A percentile compares a stretch with the other conserved stretches of the same genome.
Evolutionary conservation across 768 basidiomycete genomes (phyloP).

Genomic region (Russula emetica): DNA sequence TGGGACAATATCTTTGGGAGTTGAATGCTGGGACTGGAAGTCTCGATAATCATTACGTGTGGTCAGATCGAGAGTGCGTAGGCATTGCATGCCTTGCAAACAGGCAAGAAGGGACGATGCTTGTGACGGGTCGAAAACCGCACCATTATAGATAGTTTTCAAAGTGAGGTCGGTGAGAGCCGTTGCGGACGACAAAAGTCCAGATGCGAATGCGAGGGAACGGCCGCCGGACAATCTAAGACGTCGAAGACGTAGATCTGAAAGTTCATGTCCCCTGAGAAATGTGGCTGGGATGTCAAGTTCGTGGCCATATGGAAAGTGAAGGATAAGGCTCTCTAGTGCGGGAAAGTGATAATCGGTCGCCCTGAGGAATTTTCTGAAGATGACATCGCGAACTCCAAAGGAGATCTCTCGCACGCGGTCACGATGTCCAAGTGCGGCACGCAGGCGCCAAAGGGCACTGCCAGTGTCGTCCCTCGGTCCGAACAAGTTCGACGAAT

Average conservation of each 20-base stretch:
- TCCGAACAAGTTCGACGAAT: too few relatives aligned
- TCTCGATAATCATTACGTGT: too few relatives aligned
- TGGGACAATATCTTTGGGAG: too few relatives aligned
- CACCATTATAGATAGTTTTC: rapidly evolving
- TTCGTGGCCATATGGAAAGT: rapidly evolving
- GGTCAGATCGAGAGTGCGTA: background rate
- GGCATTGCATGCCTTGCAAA: background rate
- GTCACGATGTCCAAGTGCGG: background rate
- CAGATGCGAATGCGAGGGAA: background rate
- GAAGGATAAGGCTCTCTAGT: slow-evolving; percentile 2
- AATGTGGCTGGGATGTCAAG: background rate
- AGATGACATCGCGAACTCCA: rapidly evolving
- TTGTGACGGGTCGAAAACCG: background rate
- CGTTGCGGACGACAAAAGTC: background rate
- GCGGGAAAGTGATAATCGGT: background rate
- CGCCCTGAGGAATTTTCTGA: background rate
- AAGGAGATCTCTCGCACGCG: slow-evolving; percentile 1
- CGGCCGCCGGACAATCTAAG: background rate
- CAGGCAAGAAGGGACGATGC: background rate
- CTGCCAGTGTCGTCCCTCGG: too few relatives aligned
- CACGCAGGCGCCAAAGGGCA: background rate
- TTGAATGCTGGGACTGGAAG: too few relatives aligned
- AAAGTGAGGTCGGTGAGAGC: background rate
- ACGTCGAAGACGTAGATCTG: background rate
- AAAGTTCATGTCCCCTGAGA: background rate